A percentile compares a stretch with the other conserved stretches of the same genome.
phyloP scores from a whole-genome alignment of 2,329 filamentous ascomycete genomes.

The Aspergillus pseudonomiae region DNA sequence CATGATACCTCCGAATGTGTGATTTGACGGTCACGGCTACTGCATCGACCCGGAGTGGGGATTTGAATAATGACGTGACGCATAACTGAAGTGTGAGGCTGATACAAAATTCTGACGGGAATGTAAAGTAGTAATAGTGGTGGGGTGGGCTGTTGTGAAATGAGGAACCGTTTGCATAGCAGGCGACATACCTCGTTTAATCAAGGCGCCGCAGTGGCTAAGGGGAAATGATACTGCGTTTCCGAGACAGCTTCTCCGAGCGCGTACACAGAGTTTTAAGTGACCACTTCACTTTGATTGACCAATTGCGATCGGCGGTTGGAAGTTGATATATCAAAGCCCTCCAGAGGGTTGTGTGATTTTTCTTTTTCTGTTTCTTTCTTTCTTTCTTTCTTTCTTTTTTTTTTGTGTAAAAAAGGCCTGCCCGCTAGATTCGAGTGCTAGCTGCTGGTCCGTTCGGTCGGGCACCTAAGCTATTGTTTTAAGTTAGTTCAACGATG shows the following conservation, averaged over 20 bases:
- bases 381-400: slow-evolving; percentile 7
- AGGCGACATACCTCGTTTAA: slow-evolving; percentile 59
- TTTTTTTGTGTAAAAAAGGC: neutral
- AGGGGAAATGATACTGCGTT: slow-evolving; percentile 23
- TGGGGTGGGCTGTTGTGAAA: slow-evolving; percentile 52
- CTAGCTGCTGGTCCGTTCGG: slow-evolving; percentile 16
- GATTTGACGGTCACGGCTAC: slow-evolving; percentile 28
- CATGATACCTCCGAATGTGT: slow-evolving; percentile 15
- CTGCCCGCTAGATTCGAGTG: slow-evolving; percentile 15
- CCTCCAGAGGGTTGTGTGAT: slow-evolving; percentile 25
- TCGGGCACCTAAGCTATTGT: slow-evolving; percentile 22
- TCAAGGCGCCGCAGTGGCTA: slow-evolving; percentile 26
- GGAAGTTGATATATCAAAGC: slow-evolving; percentile 25
- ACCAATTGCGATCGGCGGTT: slow-evolving; percentile 29
- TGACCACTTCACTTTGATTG: slow-evolving; percentile 17
- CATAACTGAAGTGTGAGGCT: slow-evolving; percentile 56
- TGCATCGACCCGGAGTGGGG: slow-evolving; percentile 50
- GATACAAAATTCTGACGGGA: slow-evolving; percentile 50
- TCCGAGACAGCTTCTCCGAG: slow-evolving; percentile 28
- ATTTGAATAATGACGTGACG: slow-evolving; percentile 47
- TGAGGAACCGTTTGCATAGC: slow-evolving; percentile 64
- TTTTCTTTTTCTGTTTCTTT: slow-evolving; percentile 12
- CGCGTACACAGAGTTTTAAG: slow-evolving; percentile 18
- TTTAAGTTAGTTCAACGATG: slow-evolving; percentile 19
- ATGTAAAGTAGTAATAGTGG: slow-evolving; percentile 16